Evolutionary conservation across 2,329 filamentous ascomycete genomes (phyloP).

Genomic region (Pseudocercospora vitis): DNA sequence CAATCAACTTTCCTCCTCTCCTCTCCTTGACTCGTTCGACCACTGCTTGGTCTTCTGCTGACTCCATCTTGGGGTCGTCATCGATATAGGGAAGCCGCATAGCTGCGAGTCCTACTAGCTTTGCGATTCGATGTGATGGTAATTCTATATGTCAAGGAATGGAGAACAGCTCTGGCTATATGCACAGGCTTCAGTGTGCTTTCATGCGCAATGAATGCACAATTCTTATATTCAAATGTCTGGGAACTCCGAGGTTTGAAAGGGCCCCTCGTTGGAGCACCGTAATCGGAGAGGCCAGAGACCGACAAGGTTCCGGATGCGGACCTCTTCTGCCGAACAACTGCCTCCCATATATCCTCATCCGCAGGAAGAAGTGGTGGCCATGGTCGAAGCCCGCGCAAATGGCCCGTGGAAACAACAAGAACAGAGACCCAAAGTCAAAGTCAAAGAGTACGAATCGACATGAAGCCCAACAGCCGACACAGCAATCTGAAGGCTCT

Average conservation of each 20-base stretch:
- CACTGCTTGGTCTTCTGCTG: slow-evolving; percentile 51
- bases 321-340: not conserved
- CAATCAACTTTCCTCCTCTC: slow-evolving; percentile 52
- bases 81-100: slow-evolving; percentile 59
- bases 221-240: no score
- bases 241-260: no score
- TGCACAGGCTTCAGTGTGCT: no score
- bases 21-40: slow-evolving; percentile 53
- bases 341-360: not conserved
- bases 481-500: not conserved
- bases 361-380: not conserved
- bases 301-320: not conserved
- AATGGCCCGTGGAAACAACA: slow-evolving; percentile 26
- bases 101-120: slow-evolving; percentile 18
- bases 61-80: slow-evolving; percentile 51
- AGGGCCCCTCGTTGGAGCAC: slow-evolving; percentile 5
- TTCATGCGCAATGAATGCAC: no score
- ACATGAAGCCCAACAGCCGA: not conserved
- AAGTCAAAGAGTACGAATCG: not conserved
- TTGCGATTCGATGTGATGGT: not conserved
- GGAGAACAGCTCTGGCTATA: no score
- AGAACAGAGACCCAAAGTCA: slow-evolving; percentile 13
- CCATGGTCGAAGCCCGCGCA: not conserved
- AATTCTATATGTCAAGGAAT: no score
- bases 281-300: not conserved